phyloP scores from a whole-genome alignment of 176 grass and related monocot species.

The Oryza rufipogon region DNA sequence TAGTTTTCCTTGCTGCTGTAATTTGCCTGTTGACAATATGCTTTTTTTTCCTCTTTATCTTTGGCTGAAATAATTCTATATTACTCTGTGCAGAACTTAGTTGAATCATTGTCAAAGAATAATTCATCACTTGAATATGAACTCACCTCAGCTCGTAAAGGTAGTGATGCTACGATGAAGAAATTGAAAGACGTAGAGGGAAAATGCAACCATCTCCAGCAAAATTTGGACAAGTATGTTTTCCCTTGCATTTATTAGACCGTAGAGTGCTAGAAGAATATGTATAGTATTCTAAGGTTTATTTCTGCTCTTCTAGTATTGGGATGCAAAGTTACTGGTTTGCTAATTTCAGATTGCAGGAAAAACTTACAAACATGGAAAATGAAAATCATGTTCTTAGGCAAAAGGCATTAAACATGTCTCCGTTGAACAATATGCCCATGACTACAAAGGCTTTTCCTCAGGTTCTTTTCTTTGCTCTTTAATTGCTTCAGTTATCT shows the following conservation, averaged over 20 bases:
- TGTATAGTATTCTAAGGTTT: neutral
- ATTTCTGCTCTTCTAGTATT: neutral
- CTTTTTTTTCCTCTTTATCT: slow-evolving; percentile 3
- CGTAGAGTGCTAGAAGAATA: slow-evolving; percentile 25
- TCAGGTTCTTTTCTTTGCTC: slow-evolving; percentile 56
- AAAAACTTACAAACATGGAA: slow-evolving; percentile 80
- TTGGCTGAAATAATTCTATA: slow-evolving; percentile 34
- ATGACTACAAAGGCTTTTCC: slow-evolving; percentile 56
- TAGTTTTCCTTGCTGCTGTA: slow-evolving; percentile 24
- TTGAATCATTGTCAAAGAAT: slow-evolving; percentile 75
- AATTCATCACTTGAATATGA: slow-evolving; percentile 75
- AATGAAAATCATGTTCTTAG: slow-evolving; percentile 92
- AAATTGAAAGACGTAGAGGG: slow-evolving; percentile 85
- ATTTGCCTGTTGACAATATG: neutral
- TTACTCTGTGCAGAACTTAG: slow-evolving; percentile 63
- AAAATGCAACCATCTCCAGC: slow-evolving; percentile 76
- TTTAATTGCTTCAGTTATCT: slow-evolving; percentile 34
- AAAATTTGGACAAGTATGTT: slow-evolving; percentile 85
- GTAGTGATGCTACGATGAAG: slow-evolving; percentile 74
- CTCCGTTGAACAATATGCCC: slow-evolving; percentile 51
- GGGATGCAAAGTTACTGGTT: slow-evolving; percentile 5
- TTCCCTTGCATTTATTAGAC: slow-evolving; percentile 17
- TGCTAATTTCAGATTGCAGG: slow-evolving; percentile 72
- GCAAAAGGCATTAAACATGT: slow-evolving; percentile 69
- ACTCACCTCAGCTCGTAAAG: slow-evolving; percentile 69